Conservation (phyloP, 2,329 filamentous ascomycete species). For the Aschersonia sp. region DNA sequence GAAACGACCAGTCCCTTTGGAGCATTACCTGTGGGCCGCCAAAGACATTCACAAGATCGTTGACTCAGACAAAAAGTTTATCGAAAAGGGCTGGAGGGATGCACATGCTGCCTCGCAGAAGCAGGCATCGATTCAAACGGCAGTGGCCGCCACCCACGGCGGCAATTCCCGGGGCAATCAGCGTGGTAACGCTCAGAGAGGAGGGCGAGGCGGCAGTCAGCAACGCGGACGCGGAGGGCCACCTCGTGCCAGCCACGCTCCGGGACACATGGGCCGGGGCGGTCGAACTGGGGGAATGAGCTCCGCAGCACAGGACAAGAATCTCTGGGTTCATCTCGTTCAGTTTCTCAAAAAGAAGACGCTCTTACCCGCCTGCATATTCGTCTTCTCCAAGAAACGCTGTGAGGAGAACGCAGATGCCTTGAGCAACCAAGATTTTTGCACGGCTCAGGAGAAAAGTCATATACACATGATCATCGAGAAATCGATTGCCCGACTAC, state of each 20-base stretch:
- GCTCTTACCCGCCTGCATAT: constrained; percentile 85
- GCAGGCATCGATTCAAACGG: constrained; percentile 51
- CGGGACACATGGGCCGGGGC: constrained; percentile 80
- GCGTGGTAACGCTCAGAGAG: constrained; percentile 27
- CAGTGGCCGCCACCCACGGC: constrained; percentile 20
- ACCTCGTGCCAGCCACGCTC: constrained; percentile 44
- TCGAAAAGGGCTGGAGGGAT: constrained; percentile 90
- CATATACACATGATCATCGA: constrained; percentile 96
- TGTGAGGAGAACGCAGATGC: constrained; percentile 97
- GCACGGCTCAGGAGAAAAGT: constrained; percentile 86
- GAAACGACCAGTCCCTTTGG: constrained; percentile 85
- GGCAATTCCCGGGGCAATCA: constrained; percentile 20
- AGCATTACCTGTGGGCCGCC: constrained; percentile 92
- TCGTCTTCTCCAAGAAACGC: constrained; percentile 95
- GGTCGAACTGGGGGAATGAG: constrained; percentile 77
- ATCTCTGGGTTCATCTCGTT: constrained; percentile 91
- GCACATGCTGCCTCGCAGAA: constrained; percentile 71
- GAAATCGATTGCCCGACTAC: constrained; percentile 81
- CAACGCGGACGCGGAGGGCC: constrained; percentile 38
- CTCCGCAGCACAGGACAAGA: constrained; percentile 86
- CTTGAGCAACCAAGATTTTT: constrained; percentile 88
- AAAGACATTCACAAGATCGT: constrained; percentile 94
- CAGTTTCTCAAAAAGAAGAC: constrained; percentile 79
- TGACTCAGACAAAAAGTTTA: constrained; percentile 78
- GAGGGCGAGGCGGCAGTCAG: constrained; percentile 20